Evolutionary conservation across 2,329 filamentous ascomycete species (phyloP).

Genomic region (Fusarium incarnatum): DNA sequence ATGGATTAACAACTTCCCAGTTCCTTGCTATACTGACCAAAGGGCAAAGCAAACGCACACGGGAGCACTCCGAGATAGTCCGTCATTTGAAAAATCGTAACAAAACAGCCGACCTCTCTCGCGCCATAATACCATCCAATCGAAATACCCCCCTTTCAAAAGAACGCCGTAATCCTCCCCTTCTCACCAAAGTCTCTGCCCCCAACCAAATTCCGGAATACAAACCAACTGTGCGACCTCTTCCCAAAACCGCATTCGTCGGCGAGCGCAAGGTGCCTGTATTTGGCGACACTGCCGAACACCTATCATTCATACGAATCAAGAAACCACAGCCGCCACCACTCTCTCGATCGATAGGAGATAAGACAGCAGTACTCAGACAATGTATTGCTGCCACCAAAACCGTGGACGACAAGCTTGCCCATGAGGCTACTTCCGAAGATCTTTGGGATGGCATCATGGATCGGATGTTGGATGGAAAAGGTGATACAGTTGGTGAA

Average conservation of each 20-base stretch:
- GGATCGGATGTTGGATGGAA: constrained; percentile 39
- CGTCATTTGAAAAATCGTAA: constrained; percentile 53
- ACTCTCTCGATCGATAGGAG: constrained; percentile 68
- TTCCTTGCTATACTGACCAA: constrained; percentile 57
- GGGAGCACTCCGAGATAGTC: constrained; percentile 57
- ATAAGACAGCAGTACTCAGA: constrained; percentile 61
- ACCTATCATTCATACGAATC: constrained; percentile 73
- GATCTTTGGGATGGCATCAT: constrained; percentile 63
- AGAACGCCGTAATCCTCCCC: constrained; percentile 38
- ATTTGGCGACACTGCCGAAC: constrained; percentile 63
- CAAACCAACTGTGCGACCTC: constrained; percentile 59
- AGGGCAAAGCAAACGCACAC: constrained; percentile 52
- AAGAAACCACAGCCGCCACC: constrained; percentile 71
- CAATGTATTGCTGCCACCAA: constrained; percentile 54
- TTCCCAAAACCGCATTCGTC: constrained; percentile 59
- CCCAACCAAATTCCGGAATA: constrained; percentile 60
- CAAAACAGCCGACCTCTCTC: constrained; percentile 38
- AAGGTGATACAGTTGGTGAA: constrained; percentile 19
- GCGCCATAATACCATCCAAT: constrained; percentile 16
- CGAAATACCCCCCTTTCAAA: constrained; percentile 22
- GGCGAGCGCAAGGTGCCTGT: constrained; percentile 63
- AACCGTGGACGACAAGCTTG: constrained; percentile 54
- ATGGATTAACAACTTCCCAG: constrained; percentile 40
- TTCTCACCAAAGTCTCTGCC: constrained; percentile 51
- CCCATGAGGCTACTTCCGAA: constrained; percentile 52